Conservation (phyloP, 1,284 basidiomycete genomes). For the Boletus smithii region DNA sequence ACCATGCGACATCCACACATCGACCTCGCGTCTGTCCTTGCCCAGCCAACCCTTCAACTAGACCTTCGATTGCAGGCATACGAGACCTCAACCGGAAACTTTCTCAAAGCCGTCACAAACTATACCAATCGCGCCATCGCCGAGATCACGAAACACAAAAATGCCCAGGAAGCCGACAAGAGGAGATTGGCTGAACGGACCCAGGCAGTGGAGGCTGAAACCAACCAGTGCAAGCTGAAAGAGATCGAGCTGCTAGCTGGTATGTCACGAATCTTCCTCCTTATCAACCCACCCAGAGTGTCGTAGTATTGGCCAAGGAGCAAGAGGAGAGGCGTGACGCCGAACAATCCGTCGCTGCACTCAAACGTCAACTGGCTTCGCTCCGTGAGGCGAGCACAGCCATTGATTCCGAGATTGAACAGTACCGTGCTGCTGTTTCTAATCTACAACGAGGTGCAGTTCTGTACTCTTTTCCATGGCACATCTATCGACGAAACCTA, state of each 20-base stretch:
- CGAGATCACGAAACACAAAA: constrained; percentile 59
- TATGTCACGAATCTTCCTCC: constrained; percentile 33
- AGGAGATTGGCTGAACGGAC: constrained; percentile 56
- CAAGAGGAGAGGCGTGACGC: constrained; percentile 67
- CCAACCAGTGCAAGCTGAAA: constrained; percentile 62
- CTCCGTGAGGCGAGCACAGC: constrained; percentile 56
- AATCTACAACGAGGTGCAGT: constrained; percentile 59
- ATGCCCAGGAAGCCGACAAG: constrained; percentile 54
- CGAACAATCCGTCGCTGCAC: constrained; percentile 56
- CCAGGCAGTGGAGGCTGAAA: constrained; percentile 60
- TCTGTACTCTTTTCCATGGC: background rate
- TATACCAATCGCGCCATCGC: constrained; percentile 65
- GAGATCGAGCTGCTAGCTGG: constrained; percentile 71
- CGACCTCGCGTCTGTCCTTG: constrained; percentile 56
- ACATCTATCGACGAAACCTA: background rate
- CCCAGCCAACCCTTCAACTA: constrained; percentile 55
- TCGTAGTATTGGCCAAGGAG: constrained; percentile 61
- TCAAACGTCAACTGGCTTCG: constrained; percentile 60
- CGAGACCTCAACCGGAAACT: constrained; percentile 63
- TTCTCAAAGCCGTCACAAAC: constrained; percentile 62
- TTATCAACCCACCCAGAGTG: background rate
- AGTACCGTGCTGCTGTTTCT: constrained; percentile 54
- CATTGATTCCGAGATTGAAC: constrained; percentile 67
- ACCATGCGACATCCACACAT: constrained; percentile 55
- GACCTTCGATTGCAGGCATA: constrained; percentile 62